Conservation (phyloP, 352 stramenopile genomes). For the Pythium diclinum region DNA sequence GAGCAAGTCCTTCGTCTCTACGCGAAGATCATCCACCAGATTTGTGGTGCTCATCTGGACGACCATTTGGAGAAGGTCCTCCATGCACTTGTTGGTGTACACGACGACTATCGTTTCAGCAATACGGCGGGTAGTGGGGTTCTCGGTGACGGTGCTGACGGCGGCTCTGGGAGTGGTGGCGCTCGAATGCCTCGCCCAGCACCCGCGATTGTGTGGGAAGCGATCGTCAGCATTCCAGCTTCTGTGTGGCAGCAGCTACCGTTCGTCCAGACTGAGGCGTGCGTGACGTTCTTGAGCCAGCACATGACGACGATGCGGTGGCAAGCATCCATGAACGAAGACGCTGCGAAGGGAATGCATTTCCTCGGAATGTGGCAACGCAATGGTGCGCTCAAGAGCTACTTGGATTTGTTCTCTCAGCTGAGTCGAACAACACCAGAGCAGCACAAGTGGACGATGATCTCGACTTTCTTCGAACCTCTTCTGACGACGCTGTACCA, state of each 20-base stretch:
- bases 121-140: slow-evolving; percentile 16
- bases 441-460: slow-evolving; percentile 61
- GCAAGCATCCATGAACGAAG: slow-evolving; percentile 26
- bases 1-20: slow-evolving; percentile 72
- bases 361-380: slow-evolving; percentile 49
- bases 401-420: slow-evolving; percentile 77
- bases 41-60: slow-evolving; percentile 61
- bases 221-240: slow-evolving; percentile 23
- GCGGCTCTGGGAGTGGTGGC: slow-evolving; percentile 13
- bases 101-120: slow-evolving; percentile 80
- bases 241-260: slow-evolving; percentile 27
- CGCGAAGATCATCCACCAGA: slow-evolving; percentile 61
- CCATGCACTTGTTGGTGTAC: slow-evolving; percentile 70
- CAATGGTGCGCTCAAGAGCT: slow-evolving; percentile 66
- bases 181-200: slow-evolving; percentile 46
- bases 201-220: slow-evolving; percentile 67
- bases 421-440: slow-evolving; percentile 58
- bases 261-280: slow-evolving; percentile 27
- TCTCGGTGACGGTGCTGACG: background rate
- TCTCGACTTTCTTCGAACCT: slow-evolving; percentile 74
- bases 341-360: background rate
- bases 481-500: slow-evolving; percentile 80
- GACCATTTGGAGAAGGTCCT: slow-evolving; percentile 84
- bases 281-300: slow-evolving; percentile 29
- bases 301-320: slow-evolving; percentile 29